Conservation (phyloP, 192 early-diverging fungal genomes). For the Pilaira anomala region DNA sequence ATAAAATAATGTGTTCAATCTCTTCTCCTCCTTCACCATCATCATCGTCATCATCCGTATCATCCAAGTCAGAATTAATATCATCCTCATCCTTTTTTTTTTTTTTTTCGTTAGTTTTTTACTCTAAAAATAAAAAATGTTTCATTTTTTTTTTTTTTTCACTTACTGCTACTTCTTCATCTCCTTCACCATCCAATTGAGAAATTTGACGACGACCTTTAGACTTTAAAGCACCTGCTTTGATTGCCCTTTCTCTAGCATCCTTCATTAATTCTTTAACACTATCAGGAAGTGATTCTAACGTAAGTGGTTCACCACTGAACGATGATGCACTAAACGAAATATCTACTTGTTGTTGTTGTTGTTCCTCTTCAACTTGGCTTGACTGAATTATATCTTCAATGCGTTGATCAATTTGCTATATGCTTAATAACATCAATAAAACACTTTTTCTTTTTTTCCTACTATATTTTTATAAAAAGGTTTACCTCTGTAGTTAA, state of each 20-base stretch:
- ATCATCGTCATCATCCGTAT: conserved; percentile 60
- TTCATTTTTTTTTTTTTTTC: neutral
- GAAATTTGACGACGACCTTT: conserved; percentile 21
- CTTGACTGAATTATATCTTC: conserved; percentile 40
- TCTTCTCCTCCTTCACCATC: conserved; percentile 59
- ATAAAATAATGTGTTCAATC: conserved; percentile 69
- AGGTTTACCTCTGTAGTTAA: conserved; percentile 24
- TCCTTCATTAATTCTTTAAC: conserved; percentile 30
- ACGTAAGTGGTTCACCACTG: conserved; percentile 17
- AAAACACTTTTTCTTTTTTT: neutral
- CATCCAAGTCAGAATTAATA: conserved; percentile 73
- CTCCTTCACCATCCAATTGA: conserved; percentile 38
- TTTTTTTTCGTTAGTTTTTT: neutral
- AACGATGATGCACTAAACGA: conserved; percentile 41
- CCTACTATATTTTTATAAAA: too few relatives aligned
- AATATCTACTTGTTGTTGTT: conserved; percentile 26
- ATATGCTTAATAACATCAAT: neutral
- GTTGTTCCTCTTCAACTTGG: conserved; percentile 38
- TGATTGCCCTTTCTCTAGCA: conserved; percentile 23
- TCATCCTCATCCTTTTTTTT: conserved; percentile 48
- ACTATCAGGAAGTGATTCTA: conserved; percentile 27
- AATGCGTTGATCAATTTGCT: conserved; percentile 46
- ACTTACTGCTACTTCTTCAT: conserved; percentile 24
- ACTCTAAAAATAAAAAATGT: neutral
- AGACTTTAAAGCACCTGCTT: conserved; percentile 27